Evolutionary conservation across 352 stramenopile species (phyloP).

Genomic region (Pythium grandisporangium): DNA sequence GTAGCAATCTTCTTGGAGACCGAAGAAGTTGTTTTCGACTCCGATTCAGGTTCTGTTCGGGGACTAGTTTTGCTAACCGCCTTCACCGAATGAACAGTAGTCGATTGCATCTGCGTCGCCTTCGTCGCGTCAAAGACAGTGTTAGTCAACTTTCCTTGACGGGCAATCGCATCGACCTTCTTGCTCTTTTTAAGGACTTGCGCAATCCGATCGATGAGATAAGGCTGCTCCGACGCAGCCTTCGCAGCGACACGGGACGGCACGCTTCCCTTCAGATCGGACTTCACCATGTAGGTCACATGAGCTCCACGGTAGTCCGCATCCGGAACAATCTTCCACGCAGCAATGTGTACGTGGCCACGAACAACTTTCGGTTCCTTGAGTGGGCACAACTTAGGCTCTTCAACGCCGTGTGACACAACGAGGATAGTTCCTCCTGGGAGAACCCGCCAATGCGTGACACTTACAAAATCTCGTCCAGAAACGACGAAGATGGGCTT

Average conservation of each 20-base stretch:
- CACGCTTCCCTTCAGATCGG: slow-evolving; percentile 67
- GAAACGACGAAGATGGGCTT: slow-evolving; percentile 65
- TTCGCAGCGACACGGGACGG: slow-evolving; percentile 46
- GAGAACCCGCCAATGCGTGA: slow-evolving; percentile 60
- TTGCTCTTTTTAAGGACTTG: slow-evolving; percentile 47
- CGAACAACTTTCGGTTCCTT: slow-evolving; percentile 67
- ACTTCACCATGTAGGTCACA: slow-evolving; percentile 64
- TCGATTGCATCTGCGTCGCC: not conserved
- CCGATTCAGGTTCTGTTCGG: not conserved
- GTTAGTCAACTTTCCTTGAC: slow-evolving; percentile 14
- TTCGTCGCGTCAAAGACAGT: not conserved
- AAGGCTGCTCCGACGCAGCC: slow-evolving; percentile 51
- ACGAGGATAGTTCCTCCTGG: slow-evolving; percentile 46
- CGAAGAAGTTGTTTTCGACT: too few species aligned
- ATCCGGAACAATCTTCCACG: slow-evolving; percentile 56
- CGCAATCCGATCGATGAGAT: slow-evolving; percentile 42
- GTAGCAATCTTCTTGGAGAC: too few species aligned
- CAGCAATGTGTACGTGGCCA: slow-evolving; percentile 49
- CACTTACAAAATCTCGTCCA: slow-evolving; percentile 59
- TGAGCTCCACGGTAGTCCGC: slow-evolving; percentile 36
- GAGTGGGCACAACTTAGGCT: slow-evolving; percentile 34
- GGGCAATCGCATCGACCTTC: slow-evolving; percentile 21
- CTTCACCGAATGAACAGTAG: too few species aligned
- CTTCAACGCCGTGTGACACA: slow-evolving; percentile 48
- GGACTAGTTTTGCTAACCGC: too few species aligned